A percentile compares a stretch with the other conserved stretches of the same genome.
Evolutionary conservation across 31 red algal species (phyloP).

Genomic region (Asparagopsis taxiformis): DNA sequence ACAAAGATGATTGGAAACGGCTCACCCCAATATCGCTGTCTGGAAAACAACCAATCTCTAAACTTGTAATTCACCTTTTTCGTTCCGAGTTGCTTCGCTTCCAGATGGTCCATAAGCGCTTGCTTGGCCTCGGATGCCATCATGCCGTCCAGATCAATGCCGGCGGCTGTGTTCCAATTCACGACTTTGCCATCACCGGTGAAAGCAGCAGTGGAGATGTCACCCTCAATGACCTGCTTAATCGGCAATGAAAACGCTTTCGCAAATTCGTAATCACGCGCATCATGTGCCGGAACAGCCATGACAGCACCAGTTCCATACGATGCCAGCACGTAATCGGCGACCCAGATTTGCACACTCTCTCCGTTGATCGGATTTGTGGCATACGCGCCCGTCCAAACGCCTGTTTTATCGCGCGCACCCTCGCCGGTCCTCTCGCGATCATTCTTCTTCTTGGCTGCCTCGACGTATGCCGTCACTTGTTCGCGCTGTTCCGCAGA

Average conservation of each 20-base stretch:
- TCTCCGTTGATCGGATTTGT: conserved; percentile 86
- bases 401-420: conserved; percentile 76
- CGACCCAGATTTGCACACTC: conserved; percentile 90
- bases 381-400: conserved; percentile 87
- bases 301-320: conserved; percentile 99
- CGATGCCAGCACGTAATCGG: conserved; percentile 90
- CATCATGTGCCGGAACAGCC: conserved; percentile 95
- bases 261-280: conserved; percentile 96
- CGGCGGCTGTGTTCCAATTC: conserved; percentile 53
- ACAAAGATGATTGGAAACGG: conserved; percentile 98
- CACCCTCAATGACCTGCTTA: conserved; percentile 63
- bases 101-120: conserved; percentile 57
- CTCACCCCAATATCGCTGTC: conserved; percentile 99
- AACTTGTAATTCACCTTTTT: conserved; percentile 89
- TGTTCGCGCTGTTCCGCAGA: conserved; percentile 42
- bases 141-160: conserved; percentile 77
- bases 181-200: conserved; percentile 69
- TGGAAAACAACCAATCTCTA: conserved; percentile 93
- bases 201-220: conserved; percentile 48
- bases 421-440: conserved; percentile 85
- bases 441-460: conserved; percentile 63
- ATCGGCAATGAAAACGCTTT: conserved; percentile 57
- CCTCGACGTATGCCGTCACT: conserved; percentile 70
- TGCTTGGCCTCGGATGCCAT: conserved; percentile 57
- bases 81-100: conserved; percentile 40